These are phyloP conservation scores for Apiosordaria backusii DNA, from an alignment of 495 filamentous ascomycete species.

Conservation along the genomic window DNA sequence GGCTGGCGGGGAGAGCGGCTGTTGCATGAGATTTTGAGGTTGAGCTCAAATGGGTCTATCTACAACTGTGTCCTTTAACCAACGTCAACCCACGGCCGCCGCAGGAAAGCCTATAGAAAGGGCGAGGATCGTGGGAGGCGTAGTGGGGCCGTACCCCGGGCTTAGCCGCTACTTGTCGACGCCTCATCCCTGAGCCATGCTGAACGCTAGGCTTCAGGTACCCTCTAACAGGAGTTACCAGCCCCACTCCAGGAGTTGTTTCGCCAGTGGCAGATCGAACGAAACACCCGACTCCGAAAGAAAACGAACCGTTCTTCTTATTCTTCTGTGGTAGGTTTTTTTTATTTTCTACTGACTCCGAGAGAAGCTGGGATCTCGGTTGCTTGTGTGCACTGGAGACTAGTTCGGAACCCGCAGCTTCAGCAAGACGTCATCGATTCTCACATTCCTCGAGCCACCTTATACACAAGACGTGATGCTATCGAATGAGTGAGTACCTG, in stretches of 20 bases:
- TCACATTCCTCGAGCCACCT: not conserved
- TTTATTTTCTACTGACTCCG: no score
- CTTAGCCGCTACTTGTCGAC: constrained; percentile 9
- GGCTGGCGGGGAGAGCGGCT: not conserved
- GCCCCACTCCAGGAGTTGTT: not conserved
- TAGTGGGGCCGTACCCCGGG: constrained; percentile 17
- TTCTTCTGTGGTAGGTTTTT: not conserved
- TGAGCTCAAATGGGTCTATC: constrained; percentile 23
- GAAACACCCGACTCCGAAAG: not conserved
- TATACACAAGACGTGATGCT: no score
- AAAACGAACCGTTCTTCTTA: not conserved
- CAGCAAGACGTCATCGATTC: not conserved
- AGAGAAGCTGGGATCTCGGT: no score
- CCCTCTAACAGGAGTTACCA: constrained; percentile 3
- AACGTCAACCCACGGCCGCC: constrained; percentile 15
- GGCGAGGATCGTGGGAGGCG: constrained; percentile 11
- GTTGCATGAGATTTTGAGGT: constrained; percentile 15
- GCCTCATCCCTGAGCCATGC: not conserved
- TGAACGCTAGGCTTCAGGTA: constrained; percentile 5
- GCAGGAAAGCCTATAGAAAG: no score
- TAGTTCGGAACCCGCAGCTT: not conserved
- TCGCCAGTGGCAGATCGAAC: not conserved
- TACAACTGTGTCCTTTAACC: constrained; percentile 37
- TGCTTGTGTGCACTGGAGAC: not conserved
- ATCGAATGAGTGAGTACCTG: not conserved